These are phyloP conservation scores for Pelargonium citronellum DNA, from an alignment of 441 rosid species.

Conservation along the genomic window DNA sequence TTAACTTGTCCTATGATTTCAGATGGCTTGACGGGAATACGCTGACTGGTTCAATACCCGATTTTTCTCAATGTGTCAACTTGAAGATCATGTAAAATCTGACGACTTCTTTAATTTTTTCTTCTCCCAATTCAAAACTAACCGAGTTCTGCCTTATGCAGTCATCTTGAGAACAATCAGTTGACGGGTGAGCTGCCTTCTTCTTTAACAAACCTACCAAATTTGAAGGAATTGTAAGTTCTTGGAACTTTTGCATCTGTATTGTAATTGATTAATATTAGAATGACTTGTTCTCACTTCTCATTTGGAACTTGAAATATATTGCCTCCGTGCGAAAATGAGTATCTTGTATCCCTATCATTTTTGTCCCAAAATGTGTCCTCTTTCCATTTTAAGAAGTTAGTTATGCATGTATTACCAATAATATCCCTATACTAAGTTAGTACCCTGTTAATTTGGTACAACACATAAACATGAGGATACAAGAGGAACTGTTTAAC, in stretches of 20 bases:
- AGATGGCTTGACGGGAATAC: slow-evolving; percentile 92
- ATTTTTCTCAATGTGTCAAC: slow-evolving; percentile 60
- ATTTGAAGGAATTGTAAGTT: slow-evolving; percentile 90
- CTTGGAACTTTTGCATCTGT: slow-evolving; percentile 19
- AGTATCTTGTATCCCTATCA: no score
- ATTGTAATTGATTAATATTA: neutral
- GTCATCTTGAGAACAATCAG: slow-evolving; percentile 89
- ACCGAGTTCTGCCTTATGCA: slow-evolving; percentile 30
- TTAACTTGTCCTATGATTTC: slow-evolving; percentile 25
- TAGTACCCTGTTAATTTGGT: no score
- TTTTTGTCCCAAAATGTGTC: no score
- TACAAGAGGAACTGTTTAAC: no score
- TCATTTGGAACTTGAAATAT: slow-evolving; percentile 4
- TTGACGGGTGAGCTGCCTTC: slow-evolving; percentile 79
- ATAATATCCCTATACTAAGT: no score
- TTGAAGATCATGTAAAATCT: slow-evolving; percentile 64
- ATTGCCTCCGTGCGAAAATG: no score
- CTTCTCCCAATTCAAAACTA: slow-evolving; percentile 18
- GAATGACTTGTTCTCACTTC: slow-evolving; percentile 6
- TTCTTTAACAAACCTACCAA: slow-evolving; percentile 56
- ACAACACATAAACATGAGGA: no score
- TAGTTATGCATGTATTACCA: no score
- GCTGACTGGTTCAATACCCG: slow-evolving; percentile 77
- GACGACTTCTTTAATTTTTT: slow-evolving; percentile 19
- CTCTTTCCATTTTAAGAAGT: no score